phyloP scores from a whole-genome alignment of 192 early-diverging fungal species.

The Entomortierella parvispora region DNA sequence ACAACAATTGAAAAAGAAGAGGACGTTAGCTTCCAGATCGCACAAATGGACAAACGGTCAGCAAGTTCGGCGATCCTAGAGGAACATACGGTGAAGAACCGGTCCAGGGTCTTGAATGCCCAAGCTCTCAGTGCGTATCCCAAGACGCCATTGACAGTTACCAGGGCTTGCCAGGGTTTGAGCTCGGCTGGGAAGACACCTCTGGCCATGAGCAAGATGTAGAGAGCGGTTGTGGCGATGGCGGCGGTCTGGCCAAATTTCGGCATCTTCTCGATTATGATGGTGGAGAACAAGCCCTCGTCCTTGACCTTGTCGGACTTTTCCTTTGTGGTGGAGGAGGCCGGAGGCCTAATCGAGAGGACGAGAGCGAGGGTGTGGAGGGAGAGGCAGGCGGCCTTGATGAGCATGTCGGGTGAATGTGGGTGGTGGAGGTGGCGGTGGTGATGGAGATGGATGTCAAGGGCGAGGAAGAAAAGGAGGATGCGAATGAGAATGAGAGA shows the following conservation, averaged over 20 bases:
- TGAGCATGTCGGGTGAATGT: constrained; percentile 11
- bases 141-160: not conserved
- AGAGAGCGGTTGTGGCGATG: not conserved
- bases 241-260: constrained; percentile 2
- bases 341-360: constrained; percentile 21
- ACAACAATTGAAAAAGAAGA: not conserved
- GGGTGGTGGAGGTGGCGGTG: too few species aligned
- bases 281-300: constrained; percentile 11
- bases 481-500: too few species aligned
- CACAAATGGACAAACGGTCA: too few species aligned
- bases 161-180: constrained; percentile 8
- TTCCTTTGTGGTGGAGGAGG: constrained; percentile 19
- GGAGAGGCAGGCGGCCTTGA: constrained; percentile 21
- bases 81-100: constrained; percentile 33
- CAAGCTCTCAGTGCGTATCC: constrained; percentile 16
- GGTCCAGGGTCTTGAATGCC: constrained; percentile 24
- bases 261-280: constrained; percentile 9
- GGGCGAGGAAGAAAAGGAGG: too few species aligned
- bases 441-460: too few species aligned
- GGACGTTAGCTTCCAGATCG: not conserved
- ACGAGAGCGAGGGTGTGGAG: constrained; percentile 19
- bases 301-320: constrained; percentile 33
- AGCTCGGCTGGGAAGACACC: constrained; percentile 12
- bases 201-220: constrained; percentile 20
- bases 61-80: too few species aligned